A percentile compares a stretch with the other conserved stretches of the same genome.
phyloP scores from a whole-genome alignment of 192 early-diverging fungal genomes.

The Coemansia sp. region DNA sequence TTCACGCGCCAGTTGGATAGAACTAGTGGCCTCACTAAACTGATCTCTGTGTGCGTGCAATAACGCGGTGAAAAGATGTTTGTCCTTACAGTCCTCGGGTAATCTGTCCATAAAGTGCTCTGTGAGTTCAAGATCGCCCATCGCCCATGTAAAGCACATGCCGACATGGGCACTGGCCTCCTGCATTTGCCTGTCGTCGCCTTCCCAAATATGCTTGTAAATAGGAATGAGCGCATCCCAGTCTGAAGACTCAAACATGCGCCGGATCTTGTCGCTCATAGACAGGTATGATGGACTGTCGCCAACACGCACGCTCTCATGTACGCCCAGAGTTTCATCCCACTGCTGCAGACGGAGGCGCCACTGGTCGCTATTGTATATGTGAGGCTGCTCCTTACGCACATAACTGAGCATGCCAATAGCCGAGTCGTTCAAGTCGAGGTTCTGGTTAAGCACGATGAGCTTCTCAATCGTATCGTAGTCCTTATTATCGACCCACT shows the following conservation, averaged over 20 bases:
- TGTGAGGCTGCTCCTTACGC: constrained; percentile 71
- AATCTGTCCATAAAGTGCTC: constrained; percentile 87
- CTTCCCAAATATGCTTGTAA: constrained; percentile 77
- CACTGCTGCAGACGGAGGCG: constrained; percentile 91
- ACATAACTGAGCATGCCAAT: constrained; percentile 92
- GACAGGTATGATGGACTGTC: background rate
- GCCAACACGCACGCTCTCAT: constrained; percentile 26
- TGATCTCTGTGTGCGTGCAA: constrained; percentile 80
- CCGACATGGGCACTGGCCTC: constrained; percentile 84
- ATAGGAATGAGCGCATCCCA: constrained; percentile 84
- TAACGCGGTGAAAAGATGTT: constrained; percentile 89
- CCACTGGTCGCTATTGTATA: constrained; percentile 90
- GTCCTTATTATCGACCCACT: constrained; percentile 83
- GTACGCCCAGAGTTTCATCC: constrained; percentile 89
- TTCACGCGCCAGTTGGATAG: constrained; percentile 82
- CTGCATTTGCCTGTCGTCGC: constrained; percentile 63
- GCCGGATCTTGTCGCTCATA: constrained; percentile 85
- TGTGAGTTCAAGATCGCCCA: constrained; percentile 89
- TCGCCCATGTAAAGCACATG: constrained; percentile 92
- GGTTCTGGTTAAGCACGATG: constrained; percentile 91
- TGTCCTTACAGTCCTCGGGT: constrained; percentile 66
- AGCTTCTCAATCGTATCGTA: constrained; percentile 87
- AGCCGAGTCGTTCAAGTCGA: constrained; percentile 96
- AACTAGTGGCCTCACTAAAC: constrained; percentile 70
- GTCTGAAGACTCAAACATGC: constrained; percentile 90